These are phyloP conservation scores for Edaphochlamys debaryana DNA, from an alignment of 139 green algal genomes.

Conservation along the genomic window DNA sequence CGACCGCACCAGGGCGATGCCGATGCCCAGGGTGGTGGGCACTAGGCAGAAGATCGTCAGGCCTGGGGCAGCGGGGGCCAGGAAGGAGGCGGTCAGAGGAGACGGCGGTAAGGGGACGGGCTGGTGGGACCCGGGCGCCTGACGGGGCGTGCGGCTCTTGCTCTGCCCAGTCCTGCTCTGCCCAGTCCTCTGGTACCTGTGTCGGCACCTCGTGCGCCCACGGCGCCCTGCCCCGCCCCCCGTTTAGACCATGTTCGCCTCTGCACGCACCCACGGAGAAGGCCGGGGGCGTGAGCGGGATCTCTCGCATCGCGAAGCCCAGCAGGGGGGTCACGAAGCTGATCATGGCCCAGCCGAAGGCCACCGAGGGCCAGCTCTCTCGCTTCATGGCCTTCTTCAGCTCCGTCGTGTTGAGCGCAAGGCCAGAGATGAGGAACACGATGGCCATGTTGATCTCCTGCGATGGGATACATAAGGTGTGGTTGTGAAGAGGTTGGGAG, in stretches of 20 bases:
- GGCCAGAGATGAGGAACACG: slow-evolving; percentile 72
- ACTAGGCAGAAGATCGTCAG: slow-evolving; percentile 82
- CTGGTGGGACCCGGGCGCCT: too few relatives aligned
- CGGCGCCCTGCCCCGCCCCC: too few relatives aligned
- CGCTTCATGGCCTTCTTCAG: slow-evolving; percentile 39
- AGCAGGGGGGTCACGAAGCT: slow-evolving; percentile 64
- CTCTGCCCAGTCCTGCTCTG: not conserved
- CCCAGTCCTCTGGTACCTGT: too few relatives aligned
- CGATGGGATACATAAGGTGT: too few relatives aligned
- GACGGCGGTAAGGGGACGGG: not conserved
- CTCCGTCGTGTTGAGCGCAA: slow-evolving; percentile 68
- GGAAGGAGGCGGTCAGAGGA: not conserved
- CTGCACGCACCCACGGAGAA: slow-evolving; percentile 50
- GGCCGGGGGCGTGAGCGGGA: slow-evolving; percentile 52
- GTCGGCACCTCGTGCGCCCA: too few relatives aligned
- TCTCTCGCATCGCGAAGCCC: slow-evolving; percentile 55
- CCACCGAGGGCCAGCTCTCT: slow-evolving; percentile 28
- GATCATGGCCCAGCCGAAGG: slow-evolving; percentile 62
- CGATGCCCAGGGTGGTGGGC: slow-evolving; percentile 84
- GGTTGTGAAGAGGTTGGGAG: too few relatives aligned
- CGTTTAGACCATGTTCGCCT: too few relatives aligned
- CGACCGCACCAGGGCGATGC: slow-evolving; percentile 66
- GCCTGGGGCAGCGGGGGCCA: slow-evolving; percentile 52
- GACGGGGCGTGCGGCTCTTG: not conserved
- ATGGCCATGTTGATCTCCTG: slow-evolving; percentile 57